Evolutionary conservation across 2,329 filamentous ascomycete genomes (phyloP), one percentile per base, ranked within the genome.

Genomic region (Orbilia quercus): DNA sequence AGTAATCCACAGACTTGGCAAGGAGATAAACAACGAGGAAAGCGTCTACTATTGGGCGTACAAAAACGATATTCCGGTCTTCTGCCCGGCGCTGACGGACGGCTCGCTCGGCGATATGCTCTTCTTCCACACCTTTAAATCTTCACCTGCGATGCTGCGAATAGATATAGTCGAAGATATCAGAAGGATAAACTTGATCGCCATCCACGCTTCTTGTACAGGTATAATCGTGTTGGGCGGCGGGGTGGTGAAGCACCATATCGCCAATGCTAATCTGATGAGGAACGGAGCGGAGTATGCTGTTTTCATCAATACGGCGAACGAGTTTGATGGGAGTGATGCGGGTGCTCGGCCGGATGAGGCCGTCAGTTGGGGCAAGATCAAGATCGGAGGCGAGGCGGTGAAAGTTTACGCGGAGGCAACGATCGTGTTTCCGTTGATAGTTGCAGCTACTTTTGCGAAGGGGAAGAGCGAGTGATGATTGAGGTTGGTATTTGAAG

Each of bases 321-420:
- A 97, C 80, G 95, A 99, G 80, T 99, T 97, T 80, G 95, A 99
- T 80, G 95, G 95, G 1, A 97, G 92, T 78, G 95, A 99, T 82
- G 94, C 95, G 0, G 95, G 95, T 0, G 95, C 95, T 2, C 85
- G 95, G 63, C 95, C 95, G 2, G 95, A 99, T 78, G 95, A 99
- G 82, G 95, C 95, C 3, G 91, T 99, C 14, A 97, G 93, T 75
- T 99, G 95, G 95, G 95, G 95, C 1, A 99, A 99, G 84, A 97
- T 99, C 81, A 97, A 96, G 81, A 84, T 89, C 44, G 91, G 89
- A 23, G 65, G 59, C 1, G 90, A 95, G 75, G 90, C 89, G 77
- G 93, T 98, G 65, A 99, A 98, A 88, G 91, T 92, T 80, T 77
- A 83, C 79, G 87, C 87, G 14, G 88, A 90, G 80, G 88, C 88